Percentiles rank a stretch among this genome's conserved stretches.
These are phyloP conservation scores for Fraxinus latifolia DNA, from an alignment of 305 asterid genomes.

Conservation along the genomic window DNA sequence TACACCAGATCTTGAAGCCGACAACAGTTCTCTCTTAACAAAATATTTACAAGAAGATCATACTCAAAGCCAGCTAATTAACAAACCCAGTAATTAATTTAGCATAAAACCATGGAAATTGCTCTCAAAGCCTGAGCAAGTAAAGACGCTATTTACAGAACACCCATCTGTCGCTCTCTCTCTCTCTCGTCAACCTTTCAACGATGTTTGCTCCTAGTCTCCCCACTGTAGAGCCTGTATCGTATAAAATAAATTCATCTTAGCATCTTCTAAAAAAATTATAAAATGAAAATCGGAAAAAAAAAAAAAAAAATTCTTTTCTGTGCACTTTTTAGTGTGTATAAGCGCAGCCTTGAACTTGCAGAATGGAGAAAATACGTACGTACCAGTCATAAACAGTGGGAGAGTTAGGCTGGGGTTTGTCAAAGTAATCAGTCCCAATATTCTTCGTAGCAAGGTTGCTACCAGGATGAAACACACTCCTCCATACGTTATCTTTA, in stretches of 20 bases:
- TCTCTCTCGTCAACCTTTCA: constrained; percentile 25
- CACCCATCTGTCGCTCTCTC: background rate
- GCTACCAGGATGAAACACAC: constrained; percentile 95
- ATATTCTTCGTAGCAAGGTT: constrained; percentile 63
- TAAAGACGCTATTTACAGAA: constrained; percentile 35
- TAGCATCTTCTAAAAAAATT: background rate
- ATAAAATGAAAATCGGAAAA: no score
- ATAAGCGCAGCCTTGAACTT: background rate
- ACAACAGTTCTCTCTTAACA: background rate
- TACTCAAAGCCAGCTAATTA: background rate
- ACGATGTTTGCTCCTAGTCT: constrained; percentile 72
- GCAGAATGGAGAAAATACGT: background rate
- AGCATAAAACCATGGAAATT: background rate
- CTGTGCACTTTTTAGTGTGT: background rate
- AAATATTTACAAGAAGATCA: background rate
- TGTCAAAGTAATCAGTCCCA: constrained; percentile 72
- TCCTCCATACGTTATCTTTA: constrained; percentile 87
- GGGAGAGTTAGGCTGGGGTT: constrained; percentile 81
- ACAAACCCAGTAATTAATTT: background rate
- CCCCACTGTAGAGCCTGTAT: constrained; percentile 85
- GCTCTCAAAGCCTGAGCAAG: background rate
- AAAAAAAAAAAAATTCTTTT: no score
- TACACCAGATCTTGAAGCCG: background rate
- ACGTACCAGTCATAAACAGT: constrained; percentile 90
- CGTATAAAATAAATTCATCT: background rate